Evolutionary conservation across 176 grass and related monocot genomes (phyloP), one percentile per base, ranked within the genome.

Genomic region (Poa pratensis): DNA sequence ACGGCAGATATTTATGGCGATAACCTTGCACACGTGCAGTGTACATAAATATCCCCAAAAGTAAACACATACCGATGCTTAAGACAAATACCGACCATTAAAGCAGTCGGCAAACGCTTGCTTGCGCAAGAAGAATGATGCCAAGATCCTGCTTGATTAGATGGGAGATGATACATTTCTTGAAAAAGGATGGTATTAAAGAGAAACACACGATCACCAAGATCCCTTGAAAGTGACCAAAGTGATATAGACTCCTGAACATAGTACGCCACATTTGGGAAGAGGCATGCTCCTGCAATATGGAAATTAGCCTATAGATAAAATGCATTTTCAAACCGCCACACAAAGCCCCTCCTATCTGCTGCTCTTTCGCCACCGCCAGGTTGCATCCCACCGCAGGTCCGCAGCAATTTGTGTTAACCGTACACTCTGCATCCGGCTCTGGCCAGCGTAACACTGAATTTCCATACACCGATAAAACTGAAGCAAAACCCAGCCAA

Each of bases 221-320:
- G 22, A 26, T 79, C 1, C 42, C n/a, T 11, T 61, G 24, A 61
- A 43, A 60, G 76, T 26, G n/a, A 42, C 10, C 76, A 5, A 8
- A 22, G 55, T 63, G 76, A 62, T 63, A 14, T 78, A 12, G 58
- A 63, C 51, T 57, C 19, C 3, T 77, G 75, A 77, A 58, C 52
- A 77, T 15, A 57, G 51, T 14, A 46, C 17, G 15, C 57, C 23
- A 43, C 54, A 39, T 23, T 78, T 14, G 34, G 13, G 34, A 60
- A 60, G 54, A 45, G 43, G 8, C 43, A 78, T 43, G 8, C 35
- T n/a, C 34, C 10, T 35, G 73, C 9, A 54, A 19, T 17, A 9
- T 27, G 24, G 1, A 23, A 10, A n/a, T 60, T 5, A 13, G 0
- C 58, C 0, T 45, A 45, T 45, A 45, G 43, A 45, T 12, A 60